These are phyloP conservation scores for Leccinum cinnamomeum DNA, from an alignment of 1,284 basidiomycete species.

Conservation along the genomic window DNA sequence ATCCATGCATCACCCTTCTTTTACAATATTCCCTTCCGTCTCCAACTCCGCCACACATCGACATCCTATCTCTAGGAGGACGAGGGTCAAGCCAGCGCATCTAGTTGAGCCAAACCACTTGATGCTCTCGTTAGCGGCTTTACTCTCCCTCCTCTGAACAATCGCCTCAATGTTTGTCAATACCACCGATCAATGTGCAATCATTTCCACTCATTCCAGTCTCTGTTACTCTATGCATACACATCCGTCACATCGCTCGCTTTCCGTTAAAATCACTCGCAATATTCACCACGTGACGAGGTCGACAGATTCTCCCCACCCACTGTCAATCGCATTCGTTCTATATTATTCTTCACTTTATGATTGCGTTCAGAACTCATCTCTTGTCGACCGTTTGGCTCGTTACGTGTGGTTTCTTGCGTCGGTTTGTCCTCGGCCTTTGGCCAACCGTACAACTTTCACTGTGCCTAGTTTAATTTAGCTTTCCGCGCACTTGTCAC, in stretches of 20 bases:
- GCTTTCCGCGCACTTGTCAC: conserved; percentile 36
- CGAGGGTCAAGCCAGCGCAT: conserved; percentile 13
- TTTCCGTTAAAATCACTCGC: conserved; percentile 39
- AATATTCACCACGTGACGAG: conserved; percentile 42
- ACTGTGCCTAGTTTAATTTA: conserved; percentile 35
- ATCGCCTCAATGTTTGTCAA: conserved; percentile 24
- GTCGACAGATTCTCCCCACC: conserved; percentile 40
- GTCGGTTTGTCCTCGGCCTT: conserved; percentile 31
- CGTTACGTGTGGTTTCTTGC: conserved; percentile 39
- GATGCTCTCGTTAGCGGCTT: conserved; percentile 26
- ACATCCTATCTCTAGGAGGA: conserved; percentile 43
- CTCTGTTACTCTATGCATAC: conserved; percentile 52
- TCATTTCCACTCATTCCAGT: conserved; percentile 49
- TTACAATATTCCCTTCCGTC: conserved; percentile 55
- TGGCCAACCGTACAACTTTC: conserved; percentile 33
- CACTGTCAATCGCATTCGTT: conserved; percentile 47
- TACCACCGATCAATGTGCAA: conserved; percentile 40
- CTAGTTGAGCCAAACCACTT: conserved; percentile 28
- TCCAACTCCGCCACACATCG: conserved; percentile 49
- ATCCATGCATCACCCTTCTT: conserved; percentile 74
- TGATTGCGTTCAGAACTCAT: conserved; percentile 38
- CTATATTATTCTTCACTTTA: conserved; percentile 81
- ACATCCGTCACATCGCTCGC: conserved; percentile 42
- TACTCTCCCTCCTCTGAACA: conserved; percentile 34
- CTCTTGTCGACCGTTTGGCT: conserved; percentile 38